Percentiles rank a stretch among this genome's conserved stretches.
Evolutionary conservation across 768 basidiomycete genomes (phyloP).

Genomic region (Trametes cingulata): DNA sequence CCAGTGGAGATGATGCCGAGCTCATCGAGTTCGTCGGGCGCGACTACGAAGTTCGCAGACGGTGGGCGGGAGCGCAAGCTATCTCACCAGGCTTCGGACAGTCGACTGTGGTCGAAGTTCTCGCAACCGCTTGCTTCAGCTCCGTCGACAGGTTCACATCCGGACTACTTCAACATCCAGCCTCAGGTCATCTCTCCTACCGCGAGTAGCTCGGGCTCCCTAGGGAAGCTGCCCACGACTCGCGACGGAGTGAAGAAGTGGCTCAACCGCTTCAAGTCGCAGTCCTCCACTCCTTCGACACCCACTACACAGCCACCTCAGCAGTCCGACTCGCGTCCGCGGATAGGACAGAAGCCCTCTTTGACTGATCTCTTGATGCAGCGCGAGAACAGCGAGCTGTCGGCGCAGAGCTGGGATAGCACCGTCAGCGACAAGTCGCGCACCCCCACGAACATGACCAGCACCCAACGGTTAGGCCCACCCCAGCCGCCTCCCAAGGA

Average conservation of each 20-base stretch:
- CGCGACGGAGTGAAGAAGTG: slow-evolving; percentile 81
- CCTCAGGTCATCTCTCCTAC: slow-evolving; percentile 14
- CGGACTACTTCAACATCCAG: slow-evolving; percentile 29
- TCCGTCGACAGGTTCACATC: slow-evolving; percentile 48
- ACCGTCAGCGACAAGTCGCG: slow-evolving; percentile 46
- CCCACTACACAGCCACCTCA: slow-evolving; percentile 24
- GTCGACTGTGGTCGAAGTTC: slow-evolving; percentile 59
- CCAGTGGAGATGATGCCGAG: slow-evolving; percentile 44
- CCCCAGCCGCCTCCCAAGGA: slow-evolving; percentile 7
- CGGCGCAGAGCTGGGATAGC: slow-evolving; percentile 65
- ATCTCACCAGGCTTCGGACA: slow-evolving; percentile 71
- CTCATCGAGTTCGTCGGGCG: slow-evolving; percentile 48
- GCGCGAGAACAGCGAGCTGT: slow-evolving; percentile 59
- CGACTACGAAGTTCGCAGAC: slow-evolving; percentile 49
- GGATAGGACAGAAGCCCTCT: slow-evolving; percentile 57
- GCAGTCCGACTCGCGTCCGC: slow-evolving; percentile 33
- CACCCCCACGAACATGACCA: slow-evolving; percentile 47
- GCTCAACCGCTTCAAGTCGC: slow-evolving; percentile 58
- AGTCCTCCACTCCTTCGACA: slow-evolving; percentile 40
- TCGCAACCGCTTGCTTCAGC: slow-evolving; percentile 41
- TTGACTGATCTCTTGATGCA: slow-evolving; percentile 62
- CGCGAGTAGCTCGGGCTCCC: slow-evolving; percentile 44
- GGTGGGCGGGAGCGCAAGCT: slow-evolving; percentile 58
- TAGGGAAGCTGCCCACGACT: slow-evolving; percentile 64
- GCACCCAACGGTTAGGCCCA: slow-evolving; percentile 15